Percentiles rank a stretch among this genome's conserved stretches.
These are phyloP conservation scores for Salix exigua DNA, from an alignment of 345 rosid genomes.

Conservation along the genomic window DNA sequence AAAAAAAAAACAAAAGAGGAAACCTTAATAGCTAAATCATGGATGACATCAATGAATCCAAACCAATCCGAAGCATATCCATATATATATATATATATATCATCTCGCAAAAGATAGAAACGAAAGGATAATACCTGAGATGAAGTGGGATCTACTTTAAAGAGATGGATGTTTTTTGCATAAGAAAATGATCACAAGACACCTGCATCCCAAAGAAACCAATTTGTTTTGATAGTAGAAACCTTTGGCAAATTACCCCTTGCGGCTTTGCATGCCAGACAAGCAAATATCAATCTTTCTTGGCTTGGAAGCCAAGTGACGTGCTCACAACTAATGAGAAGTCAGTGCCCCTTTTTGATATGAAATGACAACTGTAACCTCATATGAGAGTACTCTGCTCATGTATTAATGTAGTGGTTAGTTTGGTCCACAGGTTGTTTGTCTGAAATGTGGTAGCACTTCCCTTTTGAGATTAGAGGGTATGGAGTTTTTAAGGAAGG, in stretches of 20 bases:
- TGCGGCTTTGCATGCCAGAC: conserved; percentile 57
- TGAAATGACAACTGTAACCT: conserved; percentile 28
- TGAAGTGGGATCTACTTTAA: not conserved
- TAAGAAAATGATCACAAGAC: not conserved
- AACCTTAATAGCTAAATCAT: not conserved
- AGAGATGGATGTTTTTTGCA: not conserved
- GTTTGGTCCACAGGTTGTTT: conserved; percentile 17
- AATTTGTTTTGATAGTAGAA: not conserved
- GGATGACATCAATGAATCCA: not conserved
- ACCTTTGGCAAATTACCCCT: not conserved
- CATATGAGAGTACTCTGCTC: not conserved
- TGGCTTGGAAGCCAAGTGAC: conserved; percentile 74
- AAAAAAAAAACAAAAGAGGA: not conserved
- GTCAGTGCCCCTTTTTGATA: conserved; percentile 6
- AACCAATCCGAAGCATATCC: not conserved
- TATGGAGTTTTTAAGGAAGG: conserved; percentile 41
- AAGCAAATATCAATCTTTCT: conserved; percentile 58
- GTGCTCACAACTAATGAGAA: conserved; percentile 9
- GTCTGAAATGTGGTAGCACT: conserved; percentile 39
- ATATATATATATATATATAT: not conserved
- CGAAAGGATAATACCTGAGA: conserved; percentile 11
- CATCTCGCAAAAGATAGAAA: not conserved
- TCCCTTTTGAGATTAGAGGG: conserved; percentile 47
- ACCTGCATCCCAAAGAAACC: not conserved
- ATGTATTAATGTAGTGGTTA: conserved; percentile 4